Base-by-base conservation (phyloP, 2,329 filamentous ascomycete species). In the Aspergillus udagawae region DNA sequence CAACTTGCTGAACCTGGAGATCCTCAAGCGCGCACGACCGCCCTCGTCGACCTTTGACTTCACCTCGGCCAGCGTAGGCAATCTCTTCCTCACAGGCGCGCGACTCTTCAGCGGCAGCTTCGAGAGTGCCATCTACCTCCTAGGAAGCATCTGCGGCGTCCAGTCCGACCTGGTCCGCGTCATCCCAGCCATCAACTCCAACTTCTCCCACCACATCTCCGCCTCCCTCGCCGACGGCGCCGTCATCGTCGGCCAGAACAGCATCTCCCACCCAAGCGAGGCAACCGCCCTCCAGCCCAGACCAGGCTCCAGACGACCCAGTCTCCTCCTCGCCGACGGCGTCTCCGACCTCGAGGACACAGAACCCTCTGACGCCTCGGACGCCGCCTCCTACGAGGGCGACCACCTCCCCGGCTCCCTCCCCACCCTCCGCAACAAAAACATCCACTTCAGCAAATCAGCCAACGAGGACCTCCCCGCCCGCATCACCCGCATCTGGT, bases 141-240 rank as follows among this genome's bases (percentile, higher is more conserved):
- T 97, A 4, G 89, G 89, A 52, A 89, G 88, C 65, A 90, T 97
- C 62, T 96, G 92, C 68, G 86, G 85, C n/a, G 89, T 97, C 0
- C 89, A 91, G 0, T 82, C 85, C 10, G 76, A 79, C 47, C 82
- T 86, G 52, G 86, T 94, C 5, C 83, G 86, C 0, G 91, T 97
- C 0, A 85, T 97, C 17, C 94, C 93, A 0, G 91, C 90, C 3
- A 90, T 97, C 65, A 96, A 96, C 78, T 92, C 89, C 61, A 97
- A 96, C 73, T 97, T 97, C 77, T 91, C 91, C 0, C 90, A 96
- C 67, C 93, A 97, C 74, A 97, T 97, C 64, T 91, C 89, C 5
- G 93, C 92, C 1, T 88, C 89, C 0, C 81, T 97, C 0, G 79
- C 80, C 20, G 85, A 96, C 70, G 91, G 90, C 7, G 86, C 84